phyloP scores from a whole-genome alignment of 495 filamentous ascomycete species.

The Trichocladium uniseriatum region DNA sequence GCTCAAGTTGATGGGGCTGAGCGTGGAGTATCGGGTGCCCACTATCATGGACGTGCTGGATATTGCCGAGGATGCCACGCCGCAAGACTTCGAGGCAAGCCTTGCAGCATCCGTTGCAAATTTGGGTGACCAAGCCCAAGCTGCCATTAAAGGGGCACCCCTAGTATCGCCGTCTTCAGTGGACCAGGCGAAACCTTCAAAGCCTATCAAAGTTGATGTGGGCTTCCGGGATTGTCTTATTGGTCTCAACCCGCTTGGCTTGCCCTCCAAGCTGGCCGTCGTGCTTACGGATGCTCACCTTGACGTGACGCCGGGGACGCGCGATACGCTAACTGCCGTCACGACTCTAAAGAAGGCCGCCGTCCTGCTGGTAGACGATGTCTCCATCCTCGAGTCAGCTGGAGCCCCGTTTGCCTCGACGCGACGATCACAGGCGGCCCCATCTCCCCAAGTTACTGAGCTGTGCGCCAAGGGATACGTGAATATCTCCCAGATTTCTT shows the following conservation, averaged over 20 bases:
- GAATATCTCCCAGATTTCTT: constrained; percentile 72
- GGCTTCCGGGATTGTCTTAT: constrained; percentile 68
- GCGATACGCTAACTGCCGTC: constrained; percentile 48
- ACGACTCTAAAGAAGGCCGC: constrained; percentile 69
- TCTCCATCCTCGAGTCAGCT: constrained; percentile 42
- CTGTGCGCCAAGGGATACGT: constrained; percentile 70
- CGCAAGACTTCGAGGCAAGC: constrained; percentile 63
- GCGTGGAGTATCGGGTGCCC: constrained; percentile 74
- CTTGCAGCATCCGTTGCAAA: constrained; percentile 74
- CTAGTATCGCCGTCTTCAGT: constrained; percentile 1
- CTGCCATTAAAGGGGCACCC: constrained; percentile 31
- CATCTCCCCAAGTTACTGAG: constrained; percentile 52
- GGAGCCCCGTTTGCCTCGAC: constrained; percentile 33
- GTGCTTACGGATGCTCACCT: constrained; percentile 71
- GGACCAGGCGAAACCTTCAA: constrained; percentile 22
- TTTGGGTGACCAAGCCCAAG: constrained; percentile 51
- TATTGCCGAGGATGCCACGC: constrained; percentile 54
- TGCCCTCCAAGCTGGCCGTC: constrained; percentile 62
- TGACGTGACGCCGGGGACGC: constrained; percentile 49
- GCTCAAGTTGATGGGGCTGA: constrained; percentile 71
- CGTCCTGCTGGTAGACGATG: constrained; percentile 74
- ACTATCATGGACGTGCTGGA: constrained; percentile 71
- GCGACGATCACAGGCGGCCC: constrained; percentile 38
- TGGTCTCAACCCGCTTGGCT: constrained; percentile 74
- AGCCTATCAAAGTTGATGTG: constrained; percentile 58